A percentile compares a stretch with the other conserved stretches of the same genome.
Evolutionary conservation across 148 eudicot species (phyloP).

Genomic region (Vaccinium vitisidaea): DNA sequence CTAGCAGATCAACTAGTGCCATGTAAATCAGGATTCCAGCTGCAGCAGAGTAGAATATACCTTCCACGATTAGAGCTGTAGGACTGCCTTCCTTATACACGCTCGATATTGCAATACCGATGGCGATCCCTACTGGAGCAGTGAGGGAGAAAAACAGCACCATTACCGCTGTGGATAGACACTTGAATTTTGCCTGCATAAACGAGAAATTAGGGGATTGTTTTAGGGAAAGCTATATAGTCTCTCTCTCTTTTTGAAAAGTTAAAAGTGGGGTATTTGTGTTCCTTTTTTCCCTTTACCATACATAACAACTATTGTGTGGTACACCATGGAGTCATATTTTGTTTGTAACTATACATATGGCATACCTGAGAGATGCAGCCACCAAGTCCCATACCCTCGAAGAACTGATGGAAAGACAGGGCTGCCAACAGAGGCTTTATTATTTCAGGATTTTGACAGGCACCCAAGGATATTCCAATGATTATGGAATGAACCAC

Average conservation of each 20-base stretch:
- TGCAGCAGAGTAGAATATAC: slow-evolving; percentile 16
- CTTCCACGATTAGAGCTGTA: not conserved
- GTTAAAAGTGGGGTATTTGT: not conserved
- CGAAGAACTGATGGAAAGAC: slow-evolving; percentile 84
- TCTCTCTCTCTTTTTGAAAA: not conserved
- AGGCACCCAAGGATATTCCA: slow-evolving; percentile 74
- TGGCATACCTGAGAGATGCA: slow-evolving; percentile 73
- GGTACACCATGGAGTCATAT: not conserved
- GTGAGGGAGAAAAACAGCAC: slow-evolving; percentile 17
- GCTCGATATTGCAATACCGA: slow-evolving; percentile 6
- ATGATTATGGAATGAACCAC: slow-evolving; percentile 84
- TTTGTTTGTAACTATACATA: not conserved
- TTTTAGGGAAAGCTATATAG: not conserved
- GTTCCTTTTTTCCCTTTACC: not conserved
- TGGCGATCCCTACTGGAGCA: slow-evolving; percentile 5
- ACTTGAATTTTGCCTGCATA: slow-evolving; percentile 13
- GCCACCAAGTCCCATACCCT: slow-evolving; percentile 91
- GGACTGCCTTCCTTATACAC: slow-evolving; percentile 1
- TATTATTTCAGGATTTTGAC: slow-evolving; percentile 47
- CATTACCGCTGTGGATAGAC: not conserved
- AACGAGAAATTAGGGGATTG: not conserved
- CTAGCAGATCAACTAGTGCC: slow-evolving; percentile 20
- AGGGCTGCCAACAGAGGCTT: slow-evolving; percentile 71
- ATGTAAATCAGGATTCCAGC: slow-evolving; percentile 25
- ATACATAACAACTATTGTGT: too few relatives aligned